Conservation (phyloP, 1,284 basidiomycete genomes). For the Hortiboletus rubellus region DNA sequence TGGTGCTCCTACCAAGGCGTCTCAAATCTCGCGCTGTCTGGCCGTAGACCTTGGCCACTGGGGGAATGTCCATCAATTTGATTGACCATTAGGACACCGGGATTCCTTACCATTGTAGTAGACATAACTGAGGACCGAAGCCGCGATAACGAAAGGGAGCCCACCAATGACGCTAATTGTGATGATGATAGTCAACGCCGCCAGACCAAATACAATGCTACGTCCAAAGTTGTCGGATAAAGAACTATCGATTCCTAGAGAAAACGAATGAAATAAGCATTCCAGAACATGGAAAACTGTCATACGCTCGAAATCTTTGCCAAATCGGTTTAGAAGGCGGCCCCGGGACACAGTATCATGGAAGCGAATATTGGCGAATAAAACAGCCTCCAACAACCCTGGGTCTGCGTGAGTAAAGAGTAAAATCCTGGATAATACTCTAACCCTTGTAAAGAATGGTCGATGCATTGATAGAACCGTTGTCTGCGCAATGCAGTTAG, state of each 20-base stretch:
- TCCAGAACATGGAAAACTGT: not conserved
- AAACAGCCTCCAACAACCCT: conserved; percentile 78
- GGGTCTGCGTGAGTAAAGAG: conserved; percentile 17
- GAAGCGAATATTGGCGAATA: conserved; percentile 92
- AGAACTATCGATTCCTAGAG: conserved; percentile 75
- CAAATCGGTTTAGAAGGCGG: conserved; percentile 84
- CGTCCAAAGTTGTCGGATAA: conserved; percentile 87
- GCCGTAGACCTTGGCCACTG: conserved; percentile 65
- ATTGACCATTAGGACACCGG: not conserved
- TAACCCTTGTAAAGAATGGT: conserved; percentile 68
- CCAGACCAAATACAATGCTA: conserved; percentile 62
- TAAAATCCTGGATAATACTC: conserved; percentile 20
- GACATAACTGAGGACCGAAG: conserved; percentile 57
- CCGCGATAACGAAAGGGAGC: conserved; percentile 65
- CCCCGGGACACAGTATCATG: conserved; percentile 92
- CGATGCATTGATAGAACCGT: conserved; percentile 70
- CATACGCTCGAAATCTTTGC: conserved; percentile 91
- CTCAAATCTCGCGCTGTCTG: conserved; percentile 90
- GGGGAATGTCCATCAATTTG: conserved; percentile 6
- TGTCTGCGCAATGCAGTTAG: conserved; percentile 42
- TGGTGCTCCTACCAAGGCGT: conserved; percentile 63
- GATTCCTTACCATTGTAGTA: conserved; percentile 66
- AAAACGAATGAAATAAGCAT: not conserved
- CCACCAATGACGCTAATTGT: conserved; percentile 86
- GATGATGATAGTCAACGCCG: conserved; percentile 63